Base-by-base conservation (phyloP, 345 rosid species). In the Citrus trifoliata region DNA sequence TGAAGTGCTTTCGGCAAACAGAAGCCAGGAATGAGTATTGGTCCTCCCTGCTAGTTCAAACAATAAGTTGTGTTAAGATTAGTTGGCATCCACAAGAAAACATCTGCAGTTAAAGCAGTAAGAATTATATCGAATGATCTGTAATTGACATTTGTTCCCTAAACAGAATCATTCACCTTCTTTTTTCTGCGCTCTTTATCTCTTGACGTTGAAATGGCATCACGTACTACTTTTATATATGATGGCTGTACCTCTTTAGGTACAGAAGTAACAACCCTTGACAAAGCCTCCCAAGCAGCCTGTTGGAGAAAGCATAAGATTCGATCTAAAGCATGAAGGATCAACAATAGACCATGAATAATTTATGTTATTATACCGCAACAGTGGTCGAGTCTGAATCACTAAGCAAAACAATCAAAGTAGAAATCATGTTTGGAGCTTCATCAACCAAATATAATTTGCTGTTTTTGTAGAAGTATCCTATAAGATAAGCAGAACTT, bases 201-300 rank as follows among this genome's bases (percentile, higher is more conserved):
- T 85, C 93, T 89, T 71, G 98, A 89, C 27, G 98, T 93, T 68
- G 98, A 96, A 58, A 94, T 91, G 78, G 99, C 95, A 87, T 94
- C 99, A 28, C 99, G 97, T 67, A 94, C 95, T 62, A 90, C 80
- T 85, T 94, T 96, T 71, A 94, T 85, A 84, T 90, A 96, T 16
- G 98, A 88, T 67, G 97, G 97, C 85, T 93, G 93, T 62, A 93
- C 86, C 85, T 94, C 99, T 81, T 94, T 94, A 9, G 98, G 99
- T 83, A 96, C 97, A 62, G 99, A 94, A 82, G 89, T 81, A 83
- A 93, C 86, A 81, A 96, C 97, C 85, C 92, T 88, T 33, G 92
- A 86, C 81, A 94, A 85, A 67, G 99, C 98, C 84, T 94, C 99
- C 99, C 99, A 94, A 71, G 98, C 89, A 84, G 85, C 91, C 98